Evolutionary conservation across 2,329 filamentous ascomycete genomes (phyloP), one percentile per base, ranked within the genome.

Genomic region (Thelonectria discophora): DNA sequence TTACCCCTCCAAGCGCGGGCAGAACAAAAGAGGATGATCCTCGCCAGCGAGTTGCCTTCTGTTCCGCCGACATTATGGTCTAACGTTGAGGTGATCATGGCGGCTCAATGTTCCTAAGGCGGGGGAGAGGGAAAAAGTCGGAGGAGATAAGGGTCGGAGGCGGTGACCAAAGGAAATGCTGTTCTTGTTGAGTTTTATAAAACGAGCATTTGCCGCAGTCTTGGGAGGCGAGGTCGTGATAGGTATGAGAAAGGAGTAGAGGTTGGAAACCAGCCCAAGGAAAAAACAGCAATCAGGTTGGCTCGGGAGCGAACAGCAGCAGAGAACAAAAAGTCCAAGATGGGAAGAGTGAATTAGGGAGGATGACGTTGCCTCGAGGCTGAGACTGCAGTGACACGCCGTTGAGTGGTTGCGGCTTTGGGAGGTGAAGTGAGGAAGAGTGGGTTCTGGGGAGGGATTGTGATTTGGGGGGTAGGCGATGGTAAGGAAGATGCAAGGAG

Each of bases 1-100:
- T 74, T 71, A 42, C 76, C 74, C 34, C 77, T 79, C 65, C 77
- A 78, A 63, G 80, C 76, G 55, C 74, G 79, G 39, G 78, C 77
- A 20, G 80, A 80, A 69, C 78, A 73, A 52, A 80, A 75, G 67
- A 78, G 72, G 20, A 78, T 71, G 34, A 80, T 70, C 52, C 63
- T 66, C 53, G 66, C 48, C 37, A 70, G 55, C 13, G 70, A 66
- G 42, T 66, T 63, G 51, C 72, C 65, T 20, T 66, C 58, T 32
- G 60, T 61, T 45, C 56, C 40, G 17, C 54, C 46, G 2, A 68
- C 54, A 55, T 67, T 62, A 37, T 67, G 67, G 10, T 73, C 69
- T 40, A 67, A 68, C 50, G 64, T 48, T 53, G 68, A 59, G 27
- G 63, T 66, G 40, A 72, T 65, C 69, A 71, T 71, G 55, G 15